These are phyloP conservation scores for Puccinia horiana DNA, from an alignment of 1,284 basidiomycete species.

Conservation along the genomic window DNA sequence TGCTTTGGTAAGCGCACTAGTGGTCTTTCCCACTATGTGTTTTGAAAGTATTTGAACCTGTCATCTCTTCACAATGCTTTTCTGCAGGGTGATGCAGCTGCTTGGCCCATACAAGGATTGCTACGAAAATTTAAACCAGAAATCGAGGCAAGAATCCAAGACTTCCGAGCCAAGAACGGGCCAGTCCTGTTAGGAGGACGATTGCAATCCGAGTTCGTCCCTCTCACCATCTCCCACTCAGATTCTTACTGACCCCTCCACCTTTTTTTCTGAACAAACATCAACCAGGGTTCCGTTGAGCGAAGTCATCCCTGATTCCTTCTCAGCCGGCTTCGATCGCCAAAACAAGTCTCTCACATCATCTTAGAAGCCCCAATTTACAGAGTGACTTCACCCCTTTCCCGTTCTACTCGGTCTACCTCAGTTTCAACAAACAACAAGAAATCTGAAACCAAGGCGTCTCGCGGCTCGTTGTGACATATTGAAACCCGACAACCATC, in stretches of 20 bases:
- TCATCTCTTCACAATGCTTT: not conserved
- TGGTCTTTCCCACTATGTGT: not conserved
- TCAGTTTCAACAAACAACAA: too few species aligned
- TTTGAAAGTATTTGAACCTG: not conserved
- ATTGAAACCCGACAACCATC: too few species aligned
- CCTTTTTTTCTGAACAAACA: not conserved
- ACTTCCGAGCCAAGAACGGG: slow-evolving; percentile 77
- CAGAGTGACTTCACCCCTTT: too few species aligned
- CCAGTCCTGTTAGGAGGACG: slow-evolving; percentile 85
- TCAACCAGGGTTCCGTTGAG: slow-evolving; percentile 31
- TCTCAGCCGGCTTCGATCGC: slow-evolving; percentile 45
- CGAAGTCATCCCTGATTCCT: slow-evolving; percentile 48
- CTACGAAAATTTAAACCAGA: slow-evolving; percentile 96
- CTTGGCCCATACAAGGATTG: slow-evolving; percentile 94
- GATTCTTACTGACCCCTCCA: not conserved
- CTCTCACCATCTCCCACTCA: not conserved
- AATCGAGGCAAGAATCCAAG: slow-evolving; percentile 80
- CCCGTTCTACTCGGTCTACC: too few species aligned
- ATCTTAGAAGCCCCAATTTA: not conserved
- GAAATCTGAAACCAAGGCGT: too few species aligned
- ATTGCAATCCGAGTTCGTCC: slow-evolving; percentile 65
- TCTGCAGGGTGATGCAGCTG: slow-evolving; percentile 79
- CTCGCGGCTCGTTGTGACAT: too few species aligned
- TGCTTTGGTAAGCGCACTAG: slow-evolving; percentile 64
- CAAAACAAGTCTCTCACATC: slow-evolving; percentile 16